Base-by-base conservation (phyloP, 345 rosid species). In the Hypericum perforatum region DNA sequence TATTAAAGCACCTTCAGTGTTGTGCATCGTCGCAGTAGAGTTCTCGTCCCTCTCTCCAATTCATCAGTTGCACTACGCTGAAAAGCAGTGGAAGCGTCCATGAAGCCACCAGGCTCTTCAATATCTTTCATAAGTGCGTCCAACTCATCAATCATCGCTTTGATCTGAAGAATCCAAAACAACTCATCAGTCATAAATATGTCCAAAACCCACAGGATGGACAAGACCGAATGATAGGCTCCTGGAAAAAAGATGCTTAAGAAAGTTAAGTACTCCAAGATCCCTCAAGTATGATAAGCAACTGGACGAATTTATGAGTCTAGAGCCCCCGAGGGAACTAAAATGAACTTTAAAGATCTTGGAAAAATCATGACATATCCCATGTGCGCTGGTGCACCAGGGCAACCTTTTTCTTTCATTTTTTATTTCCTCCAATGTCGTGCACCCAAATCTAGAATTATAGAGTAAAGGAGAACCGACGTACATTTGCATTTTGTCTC, bases 401-500 rank as follows among this genome's bases (percentile, higher is more conserved):
- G 32, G 32, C 1, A 22, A 22, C 32, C 32, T 22, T 22, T 22
- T 22, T 22, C 32, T 22, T 22, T 22, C 32, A 22, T 22, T 22
- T 22, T 22, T 22, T 22, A 22, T 22, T 0, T 12, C 8, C 9
- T 9, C 14, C 22, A 8, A 46, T 9, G 7, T 46, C 13, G 9
- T 13, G 16, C 50, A 46, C 16, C 7, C 7, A 14, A 46, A 13
- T 5, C 50, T 13, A 16, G 9, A 32, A 14, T 46, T 13, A 11
- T 5, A 9, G 5, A 46, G 9, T 13, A n/a, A 46, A 46, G 29
- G 22, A 68, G 36, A 53, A 22, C 36, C 50, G 37, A 54, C 63
- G 62, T 79, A 91, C 95, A 71, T 81, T 91, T 66, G 81, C 76
- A 71, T 76, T 78, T 67, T 87, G 86, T 63, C 82, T 85, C 58